Evolutionary conservation across 179 eudicot species (phyloP), one percentile per base, ranked within the genome.

Genomic region (Silene vulgaris): DNA sequence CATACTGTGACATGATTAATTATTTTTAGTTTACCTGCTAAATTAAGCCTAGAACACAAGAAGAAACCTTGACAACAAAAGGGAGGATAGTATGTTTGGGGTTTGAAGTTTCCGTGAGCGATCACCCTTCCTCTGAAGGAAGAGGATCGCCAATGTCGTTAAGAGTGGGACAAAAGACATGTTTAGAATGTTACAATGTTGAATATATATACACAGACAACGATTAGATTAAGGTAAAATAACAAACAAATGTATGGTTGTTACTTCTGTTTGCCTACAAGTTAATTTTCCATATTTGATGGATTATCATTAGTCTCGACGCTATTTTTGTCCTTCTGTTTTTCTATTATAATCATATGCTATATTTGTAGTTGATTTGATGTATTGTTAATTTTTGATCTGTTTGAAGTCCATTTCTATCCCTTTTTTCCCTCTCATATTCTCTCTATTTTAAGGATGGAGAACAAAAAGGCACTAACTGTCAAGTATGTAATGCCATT

Each of bases 1-100:
- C 17, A 26, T 2, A 52, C 57, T 60, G 13, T 48, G 20, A 73
- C 84, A 82, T 82, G 30, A 35, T 72, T 63, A 4, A 40, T 69
- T 32, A 30, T 32, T 21, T 21, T 19, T 19, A 56, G 8, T 17
- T 5, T 37, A 37, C 16, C 73, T 11, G 67, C n/a, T 35, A 19
- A 3, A 9, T 6, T 1, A 8, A 20, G 28, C 6, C 54, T 68
- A 56, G 20, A 14, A 65, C 20, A 16, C 21, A 8, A 67, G 23
- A 40, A 40, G 5, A 59, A 70, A 6, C 12, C 7, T 40, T 8
- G 5, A 28, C 0, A 60, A 59, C 48, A 48, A 0, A 71, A 29
- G 32, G 57, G 59, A 20, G 2, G 17, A 76, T 23, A 52, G 68
- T 3, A 40, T 60, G 54, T 63, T 20, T 2, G 74, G 74, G 14